Percentiles rank a stretch among this genome's conserved stretches.
Conservation (phyloP, 768 basidiomycete genomes). For the Daedaleopsis nitida region DNA sequence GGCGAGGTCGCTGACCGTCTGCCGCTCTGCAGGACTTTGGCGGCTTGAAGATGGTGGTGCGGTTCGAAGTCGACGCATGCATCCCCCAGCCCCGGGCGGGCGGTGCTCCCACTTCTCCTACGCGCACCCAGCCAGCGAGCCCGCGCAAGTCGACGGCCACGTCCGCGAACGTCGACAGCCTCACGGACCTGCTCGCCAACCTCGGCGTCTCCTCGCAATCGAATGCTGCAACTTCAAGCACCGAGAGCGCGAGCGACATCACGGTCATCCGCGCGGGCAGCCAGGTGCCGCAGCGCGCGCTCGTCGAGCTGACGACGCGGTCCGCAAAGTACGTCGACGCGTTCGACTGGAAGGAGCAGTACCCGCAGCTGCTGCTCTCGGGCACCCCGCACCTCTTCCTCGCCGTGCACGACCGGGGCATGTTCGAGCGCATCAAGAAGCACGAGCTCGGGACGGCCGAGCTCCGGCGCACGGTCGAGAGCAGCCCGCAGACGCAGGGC, state of each 20-base stretch:
- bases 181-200: slow-evolving; percentile 22
- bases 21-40: slow-evolving; percentile 20
- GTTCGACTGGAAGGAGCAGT: slow-evolving; percentile 59
- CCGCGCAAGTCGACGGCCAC: not conserved
- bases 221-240: not conserved
- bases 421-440: slow-evolving; percentile 53
- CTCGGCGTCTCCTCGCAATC: slow-evolving; percentile 16
- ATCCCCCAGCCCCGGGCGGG: slow-evolving; percentile 4
- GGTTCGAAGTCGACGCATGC: slow-evolving; percentile 33
- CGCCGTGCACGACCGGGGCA: slow-evolving; percentile 57
- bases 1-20: not conserved
- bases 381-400: slow-evolving; percentile 64
- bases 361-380: slow-evolving; percentile 70
- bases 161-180: slow-evolving; percentile 20
- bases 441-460: slow-evolving; percentile 29
- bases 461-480: slow-evolving; percentile 23
- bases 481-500: slow-evolving; percentile 27
- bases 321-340: slow-evolving; percentile 17
- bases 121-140: not conserved
- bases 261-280: slow-evolving; percentile 28
- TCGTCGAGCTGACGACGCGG: slow-evolving; percentile 34
- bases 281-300: slow-evolving; percentile 36
- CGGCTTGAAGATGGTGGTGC: slow-evolving; percentile 28
- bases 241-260: slow-evolving; percentile 14
- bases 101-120: not conserved